phyloP scores from a whole-genome alignment of 768 basidiomycete species.

The Psilocybe cyanescens region DNA sequence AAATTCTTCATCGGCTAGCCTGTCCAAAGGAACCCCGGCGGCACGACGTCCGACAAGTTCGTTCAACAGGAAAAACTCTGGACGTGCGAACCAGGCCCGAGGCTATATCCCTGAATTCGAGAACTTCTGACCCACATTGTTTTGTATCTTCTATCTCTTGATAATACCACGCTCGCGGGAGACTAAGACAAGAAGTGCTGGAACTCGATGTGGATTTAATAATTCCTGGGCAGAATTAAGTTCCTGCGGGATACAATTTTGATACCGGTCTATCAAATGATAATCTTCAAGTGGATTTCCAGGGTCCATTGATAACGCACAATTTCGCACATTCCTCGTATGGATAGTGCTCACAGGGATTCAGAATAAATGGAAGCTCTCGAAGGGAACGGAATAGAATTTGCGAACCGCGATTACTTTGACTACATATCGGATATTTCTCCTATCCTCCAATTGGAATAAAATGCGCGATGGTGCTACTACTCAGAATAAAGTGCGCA shows the following conservation, averaged over 20 bases:
- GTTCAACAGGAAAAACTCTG: neutral
- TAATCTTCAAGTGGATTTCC: no score
- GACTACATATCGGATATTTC: no score
- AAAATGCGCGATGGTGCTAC: no score
- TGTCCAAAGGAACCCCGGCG: neutral
- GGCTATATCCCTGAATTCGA: neutral
- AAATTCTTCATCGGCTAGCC: no score
- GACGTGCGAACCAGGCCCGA: neutral
- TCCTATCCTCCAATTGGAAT: no score
- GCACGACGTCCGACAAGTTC: neutral
- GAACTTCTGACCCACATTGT: neutral
- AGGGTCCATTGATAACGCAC: no score
- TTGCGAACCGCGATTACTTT: no score
- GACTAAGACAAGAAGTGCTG: neutral
- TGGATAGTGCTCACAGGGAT: no score
- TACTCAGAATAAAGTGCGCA: neutral
- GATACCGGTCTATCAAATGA: neutral
- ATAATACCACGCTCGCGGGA: neutral
- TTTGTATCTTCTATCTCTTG: neutral
- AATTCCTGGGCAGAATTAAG: neutral
- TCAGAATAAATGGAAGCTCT: no score
- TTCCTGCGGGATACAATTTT: neutral
- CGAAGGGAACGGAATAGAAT: no score
- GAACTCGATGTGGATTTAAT: neutral
- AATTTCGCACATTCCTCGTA: no score